Base-by-base conservation (phyloP, 352 stramenopile genomes). In the Globisporangium abappressorium region DNA sequence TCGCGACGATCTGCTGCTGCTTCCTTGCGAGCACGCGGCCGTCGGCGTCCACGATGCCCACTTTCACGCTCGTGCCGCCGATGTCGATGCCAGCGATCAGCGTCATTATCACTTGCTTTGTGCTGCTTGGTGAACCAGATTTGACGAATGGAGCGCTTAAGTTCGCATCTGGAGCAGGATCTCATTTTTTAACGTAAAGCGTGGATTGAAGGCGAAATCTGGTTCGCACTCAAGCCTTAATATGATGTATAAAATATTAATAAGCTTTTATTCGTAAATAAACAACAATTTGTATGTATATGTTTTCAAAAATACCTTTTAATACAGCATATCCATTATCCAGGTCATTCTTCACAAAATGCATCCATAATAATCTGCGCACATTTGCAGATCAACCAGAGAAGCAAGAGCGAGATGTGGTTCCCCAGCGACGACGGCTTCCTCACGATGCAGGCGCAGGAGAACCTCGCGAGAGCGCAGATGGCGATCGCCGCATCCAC, bases 1-100 rank as follows among this genome's bases (percentile, higher is more conserved):
- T 64, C 28, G 70, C 62, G 14, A 76, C 64, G 30, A 85, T 80
- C 8, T 74, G 74, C 38, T 80, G 67, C 57, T 94, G 81, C n/a
- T 72, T 70, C 34, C 82, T 76, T 24, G 65, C 73, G 53, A 90
- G 53, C 46, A 93, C 73, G 54, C 62, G 66, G 1, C 87, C 87
- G 7, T 81, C 66, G 14, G 66, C 64, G 20, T 69, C 73, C 24
- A 94, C 86, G 51, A 95, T 41, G 22, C 85, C 85, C 30, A 90
- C 76, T 60, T 94, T 95, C 47, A 93, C 80, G 70, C 76, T 87
- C 36, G 85, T 79, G 65, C 81, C 85, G 59, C 84, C 87, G 63
- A 94, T 89, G 64, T 95, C 87, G 28, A 94, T 73, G 55, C 85
- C 87, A 38, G 78, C 78, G 56, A 85, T 79, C 69, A 89, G 69